Conservation (phyloP, 2,329 filamentous ascomycete genomes). For the Didymella sp. region DNA sequence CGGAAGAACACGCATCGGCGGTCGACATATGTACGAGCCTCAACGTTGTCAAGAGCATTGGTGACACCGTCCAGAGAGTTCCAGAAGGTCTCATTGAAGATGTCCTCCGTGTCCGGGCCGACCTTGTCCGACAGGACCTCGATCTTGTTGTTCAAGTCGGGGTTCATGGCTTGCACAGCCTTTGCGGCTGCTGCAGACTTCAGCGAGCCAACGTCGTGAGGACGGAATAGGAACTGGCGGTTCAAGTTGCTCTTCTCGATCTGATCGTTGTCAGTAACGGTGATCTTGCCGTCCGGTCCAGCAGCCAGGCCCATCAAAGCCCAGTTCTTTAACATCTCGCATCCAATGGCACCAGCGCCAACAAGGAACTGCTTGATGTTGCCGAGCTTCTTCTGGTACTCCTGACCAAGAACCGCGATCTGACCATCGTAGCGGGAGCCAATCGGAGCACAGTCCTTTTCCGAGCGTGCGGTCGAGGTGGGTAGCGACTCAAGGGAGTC, state of each 20-base stretch:
- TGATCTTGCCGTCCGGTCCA: conserved; percentile 87
- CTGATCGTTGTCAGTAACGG: conserved; percentile 95
- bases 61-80: conserved; percentile 85
- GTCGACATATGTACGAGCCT: conserved; percentile 95
- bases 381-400: conserved; percentile 91
- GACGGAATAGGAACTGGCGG: conserved; percentile 92
- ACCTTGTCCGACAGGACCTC: conserved; percentile 86
- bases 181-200: conserved; percentile 94
- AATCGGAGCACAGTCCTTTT: conserved; percentile 85
- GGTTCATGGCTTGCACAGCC: conserved; percentile 95
- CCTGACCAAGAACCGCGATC: conserved; percentile 91
- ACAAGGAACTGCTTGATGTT: conserved; percentile 94
- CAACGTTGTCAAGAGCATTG: conserved; percentile 96
- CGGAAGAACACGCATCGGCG: conserved; percentile 97
- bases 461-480: conserved; percentile 73
- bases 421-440: conserved; percentile 94
- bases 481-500: conserved; percentile 97
- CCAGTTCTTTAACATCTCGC: conserved; percentile 99
- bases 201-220: conserved; percentile 90
- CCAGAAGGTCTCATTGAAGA: conserved; percentile 97
- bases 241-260: conserved; percentile 99
- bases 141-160: conserved; percentile 87
- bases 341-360: conserved; percentile 95
- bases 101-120: conserved; percentile 86
- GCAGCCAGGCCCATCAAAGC: conserved; percentile 96